Evolutionary conservation across 208 protist species (phyloP).

Genomic region (Trypanosoma grayi): DNA sequence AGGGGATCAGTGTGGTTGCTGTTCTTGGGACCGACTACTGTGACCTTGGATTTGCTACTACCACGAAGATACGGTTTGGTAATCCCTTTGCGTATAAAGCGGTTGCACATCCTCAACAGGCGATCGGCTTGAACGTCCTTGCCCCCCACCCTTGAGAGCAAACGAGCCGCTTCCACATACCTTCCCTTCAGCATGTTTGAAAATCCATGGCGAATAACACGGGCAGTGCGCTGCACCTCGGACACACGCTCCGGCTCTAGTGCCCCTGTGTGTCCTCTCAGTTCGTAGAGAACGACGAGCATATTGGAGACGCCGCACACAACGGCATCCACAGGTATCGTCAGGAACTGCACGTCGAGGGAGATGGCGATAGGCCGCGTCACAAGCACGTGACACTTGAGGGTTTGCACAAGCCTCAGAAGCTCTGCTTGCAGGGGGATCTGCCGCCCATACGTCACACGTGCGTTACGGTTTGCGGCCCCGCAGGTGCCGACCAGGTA

Average conservation of each 20-base stretch:
- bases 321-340: slow-evolving; percentile 53
- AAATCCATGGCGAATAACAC: slow-evolving; percentile 38
- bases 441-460: slow-evolving; percentile 36
- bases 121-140: slow-evolving; percentile 41
- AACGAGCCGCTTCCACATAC: slow-evolving; percentile 32
- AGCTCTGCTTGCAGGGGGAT: slow-evolving; percentile 30
- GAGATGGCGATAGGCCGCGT: slow-evolving; percentile 45
- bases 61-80: slow-evolving; percentile 44
- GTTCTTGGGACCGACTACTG: slow-evolving; percentile 22
- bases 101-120: slow-evolving; percentile 30
- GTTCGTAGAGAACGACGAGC: slow-evolving; percentile 41
- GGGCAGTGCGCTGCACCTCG: slow-evolving; percentile 25
- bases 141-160: slow-evolving; percentile 27
- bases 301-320: slow-evolving; percentile 16
- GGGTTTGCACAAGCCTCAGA: slow-evolving; percentile 35
- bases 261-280: slow-evolving; percentile 32
- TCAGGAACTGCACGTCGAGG: slow-evolving; percentile 42
- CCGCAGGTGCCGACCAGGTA: slow-evolving; percentile 72
- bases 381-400: slow-evolving; percentile 45
- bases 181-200: slow-evolving; percentile 46
- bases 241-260: slow-evolving; percentile 12
- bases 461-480: slow-evolving; percentile 31
- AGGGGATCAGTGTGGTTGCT: background rate
- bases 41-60: slow-evolving; percentile 29
- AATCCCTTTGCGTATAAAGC: slow-evolving; percentile 23